Conservation (phyloP, 2,329 filamentous ascomycete species). For the Paraconiothyrium sp. region DNA sequence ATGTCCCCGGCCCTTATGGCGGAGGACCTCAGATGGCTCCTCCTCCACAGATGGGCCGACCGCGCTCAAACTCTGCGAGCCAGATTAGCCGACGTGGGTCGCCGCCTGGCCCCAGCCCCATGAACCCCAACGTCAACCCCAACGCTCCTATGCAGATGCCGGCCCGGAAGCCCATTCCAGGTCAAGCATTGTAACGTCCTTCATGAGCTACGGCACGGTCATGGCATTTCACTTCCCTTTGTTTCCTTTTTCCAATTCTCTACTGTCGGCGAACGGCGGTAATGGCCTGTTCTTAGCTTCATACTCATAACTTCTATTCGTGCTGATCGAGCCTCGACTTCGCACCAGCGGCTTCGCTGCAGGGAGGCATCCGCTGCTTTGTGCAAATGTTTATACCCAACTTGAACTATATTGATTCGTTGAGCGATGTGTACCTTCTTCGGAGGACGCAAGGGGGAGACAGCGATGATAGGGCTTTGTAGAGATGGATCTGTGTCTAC, state of each 20-base stretch:
- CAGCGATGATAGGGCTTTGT: neutral
- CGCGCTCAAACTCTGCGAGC: conserved; percentile 50
- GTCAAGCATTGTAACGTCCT: conserved; percentile 53
- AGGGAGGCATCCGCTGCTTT: conserved; percentile 5
- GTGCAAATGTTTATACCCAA: conserved; percentile 15
- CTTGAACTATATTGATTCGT: conserved; percentile 3
- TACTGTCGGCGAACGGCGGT: conserved; percentile 5
- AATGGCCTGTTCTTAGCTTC: conserved; percentile 4
- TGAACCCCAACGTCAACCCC: conserved; percentile 42
- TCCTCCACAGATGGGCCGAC: conserved; percentile 44
- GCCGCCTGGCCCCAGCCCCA: conserved; percentile 48
- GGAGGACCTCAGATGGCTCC: conserved; percentile 45
- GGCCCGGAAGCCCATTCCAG: conserved; percentile 58
- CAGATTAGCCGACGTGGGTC: conserved; percentile 41
- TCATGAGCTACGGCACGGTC: conserved; percentile 36
- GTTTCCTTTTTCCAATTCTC: neutral
- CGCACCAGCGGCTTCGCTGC: conserved; percentile 1
- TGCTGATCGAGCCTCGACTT: conserved; percentile 13
- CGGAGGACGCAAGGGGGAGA: neutral
- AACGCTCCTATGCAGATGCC: conserved; percentile 38
- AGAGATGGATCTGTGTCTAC: conserved; percentile 5
- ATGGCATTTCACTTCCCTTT: conserved; percentile 23
- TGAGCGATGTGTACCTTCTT: conserved; percentile 9
- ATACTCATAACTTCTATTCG: conserved; percentile 14
- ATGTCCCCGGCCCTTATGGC: conserved; percentile 52